Evolutionary conservation across 179 eudicot genomes (phyloP), one percentile per base, ranked within the genome.

Genomic region (Spinacia oleracea): DNA sequence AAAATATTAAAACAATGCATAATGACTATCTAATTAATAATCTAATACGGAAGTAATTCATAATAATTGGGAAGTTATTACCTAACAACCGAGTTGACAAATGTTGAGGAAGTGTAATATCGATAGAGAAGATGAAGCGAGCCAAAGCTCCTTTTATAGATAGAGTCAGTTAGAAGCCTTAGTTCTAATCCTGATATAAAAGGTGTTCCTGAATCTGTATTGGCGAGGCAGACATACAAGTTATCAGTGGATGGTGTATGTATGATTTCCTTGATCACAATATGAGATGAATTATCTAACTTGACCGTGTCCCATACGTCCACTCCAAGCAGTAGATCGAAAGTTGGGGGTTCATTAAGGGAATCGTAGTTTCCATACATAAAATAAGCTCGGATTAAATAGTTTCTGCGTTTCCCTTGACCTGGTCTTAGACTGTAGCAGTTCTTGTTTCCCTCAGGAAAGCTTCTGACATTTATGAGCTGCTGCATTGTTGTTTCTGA

Each of bases 291-390:
- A 2, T 35, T 56, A 10, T 69, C 64, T 5, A 77, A 18, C 8
- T 31, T 23, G 9, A 87, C 63, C 1, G 79, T 81, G 35, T 51
- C 68, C 89, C 89, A 86, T 1, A 72, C 29, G 58, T 80, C 84
- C 48, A 60, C 78, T 12, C 86, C 86, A 3, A 86, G 76, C 63
- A 76, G 69, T 0, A 88, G 31, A 67, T 86, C 87, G 81, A 88
- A 88, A 31, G 2, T 25, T 1, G 87, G 85, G 9, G 51, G 71
- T 7, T 15, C 74, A 23, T 77, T 32, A 23, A 29, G 23, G 0
- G 75, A 70, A 74, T 88, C 87, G 1, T 88, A 86, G 45, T 86
- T 84, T 31, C 89, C 90, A 78, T 88, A 88, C 80, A 80, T 58
- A 56, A 88, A 88, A 29, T 58, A 48, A 63, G 87, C 85, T 70